phyloP scores from a whole-genome alignment of 2,329 filamentous ascomycete species.

The Verticillium zaregamsianum region DNA sequence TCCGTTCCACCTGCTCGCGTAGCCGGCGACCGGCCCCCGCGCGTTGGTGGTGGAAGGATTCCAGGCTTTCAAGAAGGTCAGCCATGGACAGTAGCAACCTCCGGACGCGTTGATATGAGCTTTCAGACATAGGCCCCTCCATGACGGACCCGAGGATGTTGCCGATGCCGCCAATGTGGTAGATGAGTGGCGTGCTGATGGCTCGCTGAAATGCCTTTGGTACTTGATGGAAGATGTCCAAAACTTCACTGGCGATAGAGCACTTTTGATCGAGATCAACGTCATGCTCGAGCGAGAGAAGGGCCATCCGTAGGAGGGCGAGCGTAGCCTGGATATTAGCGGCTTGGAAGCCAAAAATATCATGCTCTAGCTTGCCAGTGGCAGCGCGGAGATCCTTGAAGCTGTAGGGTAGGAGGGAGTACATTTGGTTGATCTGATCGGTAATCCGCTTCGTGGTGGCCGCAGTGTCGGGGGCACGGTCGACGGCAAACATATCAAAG shows the following conservation, averaged over 20 bases:
- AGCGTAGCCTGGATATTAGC: slow-evolving; percentile 28
- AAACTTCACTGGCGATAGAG: slow-evolving; percentile 22
- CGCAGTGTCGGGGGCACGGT: not conserved
- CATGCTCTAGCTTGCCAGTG: slow-evolving; percentile 11
- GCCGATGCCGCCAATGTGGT: slow-evolving; percentile 28
- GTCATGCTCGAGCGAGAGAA: slow-evolving; percentile 19
- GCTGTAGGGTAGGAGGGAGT: not conserved
- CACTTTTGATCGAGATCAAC: slow-evolving; percentile 23
- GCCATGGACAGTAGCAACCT: slow-evolving; percentile 26
- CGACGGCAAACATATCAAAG: not conserved
- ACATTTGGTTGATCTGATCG: slow-evolving; percentile 1
- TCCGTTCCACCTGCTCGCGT: slow-evolving; percentile 16
- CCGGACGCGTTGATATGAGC: slow-evolving; percentile 20
- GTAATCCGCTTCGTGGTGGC: not conserved
- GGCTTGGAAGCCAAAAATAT: slow-evolving; percentile 26
- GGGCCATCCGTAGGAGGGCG: slow-evolving; percentile 25
- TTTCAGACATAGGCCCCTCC: slow-evolving; percentile 23
- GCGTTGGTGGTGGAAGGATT: slow-evolving; percentile 14
- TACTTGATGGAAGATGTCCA: slow-evolving; percentile 21
- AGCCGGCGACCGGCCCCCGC: slow-evolving; percentile 18
- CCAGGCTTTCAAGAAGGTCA: slow-evolving; percentile 22
- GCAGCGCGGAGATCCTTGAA: slow-evolving; percentile 1
- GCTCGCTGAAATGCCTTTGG: slow-evolving; percentile 21
- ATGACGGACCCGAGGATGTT: slow-evolving; percentile 28
- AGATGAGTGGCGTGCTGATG: slow-evolving; percentile 26